Evolutionary conservation across 225 moss, liverwort and hornwort species (phyloP), one percentile per base, ranked within the genome.

Genomic region (Physcomitrium patens): DNA sequence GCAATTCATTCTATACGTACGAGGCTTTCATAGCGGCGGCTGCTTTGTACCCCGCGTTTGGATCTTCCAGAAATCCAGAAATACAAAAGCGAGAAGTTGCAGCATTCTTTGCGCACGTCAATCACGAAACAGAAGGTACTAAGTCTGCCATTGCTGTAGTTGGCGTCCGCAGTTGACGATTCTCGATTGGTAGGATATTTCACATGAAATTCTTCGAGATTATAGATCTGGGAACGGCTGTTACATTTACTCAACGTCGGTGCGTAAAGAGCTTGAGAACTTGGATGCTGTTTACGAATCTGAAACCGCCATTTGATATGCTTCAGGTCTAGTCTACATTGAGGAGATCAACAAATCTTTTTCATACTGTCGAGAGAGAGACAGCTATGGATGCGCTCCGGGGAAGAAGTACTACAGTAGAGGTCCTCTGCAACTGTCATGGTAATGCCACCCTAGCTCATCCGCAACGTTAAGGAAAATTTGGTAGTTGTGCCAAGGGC

Each of bases 361-460:
- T 8, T 2, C 5, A 5, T 53, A 65, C 42, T 74, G 63, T 54
- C 53, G 43, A 23, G 0, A 1, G 17, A 17, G 1, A 19, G 0
- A 11, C 10, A 53, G 3, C 7, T 75, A 65, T 20, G 18, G 45
- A 15, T 67, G 66, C 10, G 57, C 9, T 16, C 2, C 26, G 4
- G 0, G 7, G 18, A 44, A 66, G 55, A 1, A 0, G 0, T 75
- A 67, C 7, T 48, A 58, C 12, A 56, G 47, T 55, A 55, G 75
- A 0, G 47, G 28, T 10, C 75, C 58, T 57, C 28, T 75, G 23
- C 75, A 75, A 46, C 55, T 75, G 45, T 46, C 65, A 47, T 67
- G 75, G 75, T 66, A 11, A 46, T 37, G 20, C 14, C 20, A 19
- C 5, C 31, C 31, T 31, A 31, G 5, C 31, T n/a, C n/a, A n/a